phyloP scores from a whole-genome alignment of 305 asterid genomes.

The Fraxinus nigra region DNA sequence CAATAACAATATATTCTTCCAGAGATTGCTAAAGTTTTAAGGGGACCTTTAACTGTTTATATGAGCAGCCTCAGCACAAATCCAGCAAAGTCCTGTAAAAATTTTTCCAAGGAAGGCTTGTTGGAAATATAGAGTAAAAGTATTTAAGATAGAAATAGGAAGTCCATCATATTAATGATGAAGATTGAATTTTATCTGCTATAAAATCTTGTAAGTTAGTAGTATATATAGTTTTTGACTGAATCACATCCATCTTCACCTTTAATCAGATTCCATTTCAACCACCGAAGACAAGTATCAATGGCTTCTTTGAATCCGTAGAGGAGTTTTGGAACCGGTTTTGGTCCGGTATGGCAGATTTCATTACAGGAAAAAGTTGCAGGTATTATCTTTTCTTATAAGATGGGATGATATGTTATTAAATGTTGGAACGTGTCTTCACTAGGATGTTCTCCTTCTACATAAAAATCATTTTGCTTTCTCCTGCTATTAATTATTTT shows the following conservation, averaged over 20 bases:
- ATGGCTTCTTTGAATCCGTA: conserved; percentile 74
- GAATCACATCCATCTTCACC: conserved; percentile 5
- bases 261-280: conserved; percentile 65
- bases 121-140: neutral
- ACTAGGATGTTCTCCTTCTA: neutral
- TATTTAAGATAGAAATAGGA: neutral
- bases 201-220: neutral
- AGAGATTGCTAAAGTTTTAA: neutral
- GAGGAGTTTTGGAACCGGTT: conserved; percentile 65
- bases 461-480: neutral
- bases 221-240: neutral
- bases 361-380: conserved; percentile 79
- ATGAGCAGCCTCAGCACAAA: neutral
- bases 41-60: neutral
- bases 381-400: conserved; percentile 44
- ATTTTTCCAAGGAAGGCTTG: neutral
- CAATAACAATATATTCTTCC: neutral
- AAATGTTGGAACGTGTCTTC: neutral
- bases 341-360: conserved; percentile 54
- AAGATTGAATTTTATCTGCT: neutral
- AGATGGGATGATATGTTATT: neutral
- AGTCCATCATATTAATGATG: neutral
- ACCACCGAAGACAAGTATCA: conserved; percentile 66
- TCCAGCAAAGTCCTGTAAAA: neutral
- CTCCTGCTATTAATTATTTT: neutral